phyloP scores from a whole-genome alignment of 305 asterid species.

The Fraxinus nigra region DNA sequence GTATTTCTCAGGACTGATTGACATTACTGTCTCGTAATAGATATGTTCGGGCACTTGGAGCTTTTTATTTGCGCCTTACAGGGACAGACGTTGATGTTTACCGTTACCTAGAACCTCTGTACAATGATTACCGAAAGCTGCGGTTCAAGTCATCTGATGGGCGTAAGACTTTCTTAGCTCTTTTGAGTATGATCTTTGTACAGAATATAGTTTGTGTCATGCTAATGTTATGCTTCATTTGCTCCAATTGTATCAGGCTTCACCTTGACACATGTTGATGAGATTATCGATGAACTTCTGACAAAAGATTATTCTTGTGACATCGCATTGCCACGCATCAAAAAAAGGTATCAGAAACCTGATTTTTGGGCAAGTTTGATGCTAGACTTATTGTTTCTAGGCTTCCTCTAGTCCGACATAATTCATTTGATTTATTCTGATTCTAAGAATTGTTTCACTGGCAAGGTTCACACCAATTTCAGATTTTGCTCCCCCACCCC shows the following conservation, averaged over 20 bases:
- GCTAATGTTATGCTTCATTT: constrained; percentile 8
- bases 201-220: not conserved
- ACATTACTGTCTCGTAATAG: constrained; percentile 24
- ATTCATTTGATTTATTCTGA: not conserved
- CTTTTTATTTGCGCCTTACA: constrained; percentile 87
- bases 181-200: not conserved
- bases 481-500: not conserved
- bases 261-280: constrained; percentile 83
- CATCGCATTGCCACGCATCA: constrained; percentile 79
- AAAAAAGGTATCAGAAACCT: constrained; percentile 53
- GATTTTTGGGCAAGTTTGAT: constrained; percentile 2
- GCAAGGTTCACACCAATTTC: not conserved
- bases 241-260: constrained; percentile 41
- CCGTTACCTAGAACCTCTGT: constrained; percentile 83
- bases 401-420: not conserved
- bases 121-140: constrained; percentile 88
- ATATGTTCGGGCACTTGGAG: constrained; percentile 89
- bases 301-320: constrained; percentile 90
- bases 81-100: constrained; percentile 86
- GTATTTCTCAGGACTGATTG: not conserved
- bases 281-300: constrained; percentile 75
- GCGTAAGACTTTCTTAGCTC: constrained; percentile 35
- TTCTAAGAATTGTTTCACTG: not conserved
- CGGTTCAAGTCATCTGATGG: constrained; percentile 62
- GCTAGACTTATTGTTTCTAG: not conserved